Percentiles rank a stretch among this genome's conserved stretches.
phyloP scores from a whole-genome alignment of 352 stramenopile genomes.

The Phytophthora brassicae region DNA sequence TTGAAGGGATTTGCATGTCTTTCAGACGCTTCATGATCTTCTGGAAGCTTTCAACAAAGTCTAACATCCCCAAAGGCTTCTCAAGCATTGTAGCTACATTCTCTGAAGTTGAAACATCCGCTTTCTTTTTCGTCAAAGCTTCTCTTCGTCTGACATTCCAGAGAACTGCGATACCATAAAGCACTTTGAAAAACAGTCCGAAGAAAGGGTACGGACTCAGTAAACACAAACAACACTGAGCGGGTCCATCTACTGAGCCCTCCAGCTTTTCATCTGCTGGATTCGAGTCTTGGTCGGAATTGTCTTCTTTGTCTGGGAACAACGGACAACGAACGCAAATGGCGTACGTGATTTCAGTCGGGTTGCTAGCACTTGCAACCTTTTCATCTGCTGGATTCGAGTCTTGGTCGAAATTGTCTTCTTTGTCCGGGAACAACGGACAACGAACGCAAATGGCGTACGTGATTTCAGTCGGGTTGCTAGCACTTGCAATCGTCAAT shows the following conservation, averaged over 20 bases:
- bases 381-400: too few relatives aligned
- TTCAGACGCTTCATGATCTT: conserved; percentile 58
- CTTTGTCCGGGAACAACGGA: conserved; percentile 58
- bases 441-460: conserved; percentile 75
- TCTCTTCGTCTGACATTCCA: conserved; percentile 63
- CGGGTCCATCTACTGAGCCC: conserved; percentile 10
- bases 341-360: conserved; percentile 63
- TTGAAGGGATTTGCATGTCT: conserved; percentile 62
- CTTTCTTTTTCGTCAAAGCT: conserved; percentile 16
- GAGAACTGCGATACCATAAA: conserved; percentile 72
- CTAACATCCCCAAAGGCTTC: conserved; percentile 41
- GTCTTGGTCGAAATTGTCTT: conserved; percentile 12
- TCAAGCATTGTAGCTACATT: conserved; percentile 23
- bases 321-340: conserved; percentile 69
- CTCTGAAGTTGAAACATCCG: neutral
- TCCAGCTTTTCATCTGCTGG: neutral
- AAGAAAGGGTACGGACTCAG: conserved; percentile 82
- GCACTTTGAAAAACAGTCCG: conserved; percentile 82
- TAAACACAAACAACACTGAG: conserved; percentile 76
- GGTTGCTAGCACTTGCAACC: conserved; percentile 50
- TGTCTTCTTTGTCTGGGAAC: conserved; percentile 51
- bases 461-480: conserved; percentile 50
- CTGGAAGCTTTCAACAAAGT: conserved; percentile 72
- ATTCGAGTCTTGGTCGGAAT: neutral
- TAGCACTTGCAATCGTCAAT: conserved; percentile 58